Conservation (phyloP, 768 basidiomycete genomes). For the Hysterangium stoloniferum region DNA sequence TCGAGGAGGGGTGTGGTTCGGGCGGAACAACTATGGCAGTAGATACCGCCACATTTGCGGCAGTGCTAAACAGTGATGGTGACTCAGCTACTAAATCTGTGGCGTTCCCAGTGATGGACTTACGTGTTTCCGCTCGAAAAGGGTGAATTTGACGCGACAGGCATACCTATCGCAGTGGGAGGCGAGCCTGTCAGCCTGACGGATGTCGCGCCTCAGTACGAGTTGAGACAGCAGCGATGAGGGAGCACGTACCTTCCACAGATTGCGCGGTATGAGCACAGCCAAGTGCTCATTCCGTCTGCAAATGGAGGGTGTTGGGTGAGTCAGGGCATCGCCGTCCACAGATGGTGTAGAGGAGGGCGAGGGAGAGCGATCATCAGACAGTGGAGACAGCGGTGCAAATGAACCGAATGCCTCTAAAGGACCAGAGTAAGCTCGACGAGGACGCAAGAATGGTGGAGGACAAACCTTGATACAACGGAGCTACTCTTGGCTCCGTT, state of each 20-base stretch:
- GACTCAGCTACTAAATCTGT: conserved; percentile 1
- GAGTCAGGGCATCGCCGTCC: neutral
- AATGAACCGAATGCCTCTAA: neutral
- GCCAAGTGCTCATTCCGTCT: conserved; percentile 66
- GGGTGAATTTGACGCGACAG: conserved; percentile 55
- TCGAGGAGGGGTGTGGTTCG: conserved; percentile 61
- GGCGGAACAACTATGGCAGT: conserved; percentile 56
- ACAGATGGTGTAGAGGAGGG: neutral
- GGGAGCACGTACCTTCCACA: conserved; percentile 59
- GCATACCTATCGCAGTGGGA: conserved; percentile 64
- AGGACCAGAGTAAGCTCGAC: neutral
- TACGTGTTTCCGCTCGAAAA: conserved; percentile 72
- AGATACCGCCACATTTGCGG: conserved; percentile 77
- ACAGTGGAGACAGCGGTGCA: neutral
- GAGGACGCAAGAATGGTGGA: no score
- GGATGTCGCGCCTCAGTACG: neutral
- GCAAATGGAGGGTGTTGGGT: conserved; percentile 14
- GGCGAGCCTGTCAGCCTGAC: conserved; percentile 28
- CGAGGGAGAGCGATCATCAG: neutral
- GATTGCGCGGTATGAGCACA: conserved; percentile 55
- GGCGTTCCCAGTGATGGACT: conserved; percentile 19
- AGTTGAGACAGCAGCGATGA: neutral
- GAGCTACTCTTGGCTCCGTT: no score
- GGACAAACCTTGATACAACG: no score
- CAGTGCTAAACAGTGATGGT: no score